Evolutionary conservation across 768 basidiomycete genomes (phyloP), one percentile per base, ranked within the genome.

Genomic region (Serpula lacrymans): DNA sequence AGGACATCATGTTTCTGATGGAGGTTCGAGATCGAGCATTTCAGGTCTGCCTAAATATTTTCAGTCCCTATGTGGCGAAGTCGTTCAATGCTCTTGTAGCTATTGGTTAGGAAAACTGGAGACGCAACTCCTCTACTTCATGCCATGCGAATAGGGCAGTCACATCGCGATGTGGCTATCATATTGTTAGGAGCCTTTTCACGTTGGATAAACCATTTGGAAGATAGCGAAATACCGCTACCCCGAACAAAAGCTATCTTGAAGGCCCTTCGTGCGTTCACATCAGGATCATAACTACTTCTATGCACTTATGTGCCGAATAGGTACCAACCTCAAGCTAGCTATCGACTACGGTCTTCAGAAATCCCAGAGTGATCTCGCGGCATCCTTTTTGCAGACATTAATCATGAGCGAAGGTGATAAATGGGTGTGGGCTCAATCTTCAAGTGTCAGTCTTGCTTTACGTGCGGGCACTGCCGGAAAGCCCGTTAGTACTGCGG

Each of bases 381-480:
- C 89, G 36, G 88, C 94, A 4, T 92, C 89, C 1, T 97, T 94
- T 63, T 69, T 98, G 53, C 94, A 98, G 65, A 91, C 91, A 12
- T 68, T 97, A 25, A 80, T 98, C 50, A 97, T 97, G 94, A 91
- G 88, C 41, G 93, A 96, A 69, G 94, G 94, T 12, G 88, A 94
- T 50, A 75, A 79, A 46, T 96, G 90, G 88, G 76, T 98, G n/a
- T 69, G 69, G 43, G 73, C 79, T 2, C 79, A 91, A 44, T 75
- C 82, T 3, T 72, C 76, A 13, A 79, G 78, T 33, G 68, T 93
- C 39, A 74, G 80, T 0, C 74, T 83, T 30, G 83, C 89, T 3
- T 66, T 96, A 41, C 77, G 78, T 30, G 69, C 75, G 1, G 84
- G 84, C 0, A 74, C 76, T 12, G 71, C 71, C 37, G 84, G 83